phyloP scores from a whole-genome alignment of 495 filamentous ascomycete genomes.

The Penicillium lividum region DNA sequence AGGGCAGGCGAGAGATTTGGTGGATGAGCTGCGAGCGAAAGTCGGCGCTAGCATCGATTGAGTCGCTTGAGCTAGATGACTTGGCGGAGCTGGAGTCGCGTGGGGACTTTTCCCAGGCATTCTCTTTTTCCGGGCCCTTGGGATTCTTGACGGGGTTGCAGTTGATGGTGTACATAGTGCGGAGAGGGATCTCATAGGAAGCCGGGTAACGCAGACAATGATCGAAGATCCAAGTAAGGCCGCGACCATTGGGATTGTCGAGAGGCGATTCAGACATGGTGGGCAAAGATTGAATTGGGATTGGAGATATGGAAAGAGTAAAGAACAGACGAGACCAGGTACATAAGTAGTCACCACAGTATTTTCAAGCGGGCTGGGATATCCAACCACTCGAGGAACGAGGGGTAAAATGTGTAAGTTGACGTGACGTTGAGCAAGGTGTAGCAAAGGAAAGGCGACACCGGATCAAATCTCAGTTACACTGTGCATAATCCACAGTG shows the following conservation, averaged over 20 bases:
- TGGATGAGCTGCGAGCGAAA: constrained; percentile 63
- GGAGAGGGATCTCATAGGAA: constrained; percentile 70
- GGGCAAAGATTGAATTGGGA: not conserved
- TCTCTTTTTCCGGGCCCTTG: constrained; percentile 3
- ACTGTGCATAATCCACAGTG: not conserved
- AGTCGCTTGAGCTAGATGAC: constrained; percentile 37
- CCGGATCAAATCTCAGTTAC: not conserved
- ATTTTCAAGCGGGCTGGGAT: not conserved
- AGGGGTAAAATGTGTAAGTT: not conserved
- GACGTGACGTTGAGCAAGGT: not conserved
- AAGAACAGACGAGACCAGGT: not conserved
- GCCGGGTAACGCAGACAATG: constrained; percentile 66
- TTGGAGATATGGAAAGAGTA: not conserved
- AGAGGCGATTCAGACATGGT: constrained; percentile 26
- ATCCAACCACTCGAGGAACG: not conserved
- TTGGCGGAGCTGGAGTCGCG: constrained; percentile 36
- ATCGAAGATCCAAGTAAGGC: constrained; percentile 64
- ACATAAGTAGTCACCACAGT: not conserved
- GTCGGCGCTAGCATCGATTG: constrained; percentile 52
- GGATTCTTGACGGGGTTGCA: constrained; percentile 52
- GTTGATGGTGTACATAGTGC: constrained; percentile 75
- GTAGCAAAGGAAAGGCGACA: not conserved
- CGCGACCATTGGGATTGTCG: constrained; percentile 43
- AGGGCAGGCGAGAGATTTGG: constrained; percentile 62
- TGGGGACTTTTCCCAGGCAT: constrained; percentile 9